Conservation (phyloP, 805 yeast species). For the Deakozyma indianensis region DNA sequence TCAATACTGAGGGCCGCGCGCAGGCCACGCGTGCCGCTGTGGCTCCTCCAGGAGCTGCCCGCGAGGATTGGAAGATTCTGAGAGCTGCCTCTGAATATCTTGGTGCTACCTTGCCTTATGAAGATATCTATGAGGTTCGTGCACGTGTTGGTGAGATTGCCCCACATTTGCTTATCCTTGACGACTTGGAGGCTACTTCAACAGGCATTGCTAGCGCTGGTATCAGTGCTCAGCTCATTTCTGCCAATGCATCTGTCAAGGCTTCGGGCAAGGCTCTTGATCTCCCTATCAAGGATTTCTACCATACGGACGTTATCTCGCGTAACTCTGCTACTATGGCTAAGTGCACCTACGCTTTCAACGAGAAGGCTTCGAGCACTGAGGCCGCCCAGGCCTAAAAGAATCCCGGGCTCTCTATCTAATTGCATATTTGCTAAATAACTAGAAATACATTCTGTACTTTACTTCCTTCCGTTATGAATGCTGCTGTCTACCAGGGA, state of each 20-base stretch:
- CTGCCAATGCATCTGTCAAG: constrained; percentile 22
- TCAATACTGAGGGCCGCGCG: constrained; percentile 82
- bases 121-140: constrained; percentile 53
- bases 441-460: background rate
- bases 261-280: constrained; percentile 37
- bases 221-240: constrained; percentile 28
- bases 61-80: constrained; percentile 84
- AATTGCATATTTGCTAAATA: background rate
- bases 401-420: background rate
- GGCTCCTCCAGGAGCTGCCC: constrained; percentile 75
- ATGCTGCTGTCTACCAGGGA: too few relatives aligned
- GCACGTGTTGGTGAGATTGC: constrained; percentile 61
- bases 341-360: constrained; percentile 46
- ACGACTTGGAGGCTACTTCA: constrained; percentile 55
- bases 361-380: background rate
- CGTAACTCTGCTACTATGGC: constrained; percentile 88
- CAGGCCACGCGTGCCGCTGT: constrained; percentile 79
- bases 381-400: background rate
- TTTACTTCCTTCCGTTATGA: too few relatives aligned
- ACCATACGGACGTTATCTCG: constrained; percentile 78
- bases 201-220: constrained; percentile 44
- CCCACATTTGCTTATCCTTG: constrained; percentile 67
- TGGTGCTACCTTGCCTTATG: constrained; percentile 59
- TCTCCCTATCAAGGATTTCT: constrained; percentile 69
- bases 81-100: constrained; percentile 73